Evolutionary conservation across 2,329 filamentous ascomycete species (phyloP), one percentile per base, ranked within the genome.

Genomic region (Pyricularia pennisetigena): DNA sequence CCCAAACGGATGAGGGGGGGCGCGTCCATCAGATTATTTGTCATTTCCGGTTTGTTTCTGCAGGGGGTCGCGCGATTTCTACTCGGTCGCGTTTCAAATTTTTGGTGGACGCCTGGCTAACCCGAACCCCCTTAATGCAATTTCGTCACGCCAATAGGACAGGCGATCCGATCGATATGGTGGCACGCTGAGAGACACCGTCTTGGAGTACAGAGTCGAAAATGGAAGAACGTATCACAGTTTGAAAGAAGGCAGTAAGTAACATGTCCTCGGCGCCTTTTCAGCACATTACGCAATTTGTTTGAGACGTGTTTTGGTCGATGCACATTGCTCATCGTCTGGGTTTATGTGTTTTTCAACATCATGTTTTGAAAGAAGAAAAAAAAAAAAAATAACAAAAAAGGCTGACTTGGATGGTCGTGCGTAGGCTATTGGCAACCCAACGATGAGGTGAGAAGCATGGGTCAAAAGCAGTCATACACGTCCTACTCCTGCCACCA

Each of bases 391-490:
- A n/a, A n/a, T n/a, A n/a, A n/a, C n/a, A n/a, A 20, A 6, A 14
- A 4, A 6, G 32, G 5, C 61, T n/a, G 24, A 63, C 24, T 20
- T 10, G 4, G 4, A 20, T 16, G 16, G 10, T 16, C 16, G n/a
- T 24, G 10, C 23, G 28, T 28, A 77, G 72, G 73, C 72, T 75
- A 75, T 68, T 70, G 74, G 1, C 66, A 74, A 12, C 72, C 72
- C 4, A 75, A 74, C 67, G 73, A 76, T 68, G 71, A 73, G 59
- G 71, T 74, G 64, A 68, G 67, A 32, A 57, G 1, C 3, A 8
- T 28, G 10, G 14, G 35, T 29, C 4, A 32, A 8, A 16, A 14
- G 9, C 29, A 66, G 20, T 24, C 23, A 66, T 5, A 2, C 2
- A 10, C 7, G 35, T 14, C 35, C 30, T 32, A 32, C 30, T 8